These are phyloP conservation scores for Sarocladiaceae sp. DNA, from an alignment of 2,329 filamentous ascomycete species.

Conservation along the genomic window DNA sequence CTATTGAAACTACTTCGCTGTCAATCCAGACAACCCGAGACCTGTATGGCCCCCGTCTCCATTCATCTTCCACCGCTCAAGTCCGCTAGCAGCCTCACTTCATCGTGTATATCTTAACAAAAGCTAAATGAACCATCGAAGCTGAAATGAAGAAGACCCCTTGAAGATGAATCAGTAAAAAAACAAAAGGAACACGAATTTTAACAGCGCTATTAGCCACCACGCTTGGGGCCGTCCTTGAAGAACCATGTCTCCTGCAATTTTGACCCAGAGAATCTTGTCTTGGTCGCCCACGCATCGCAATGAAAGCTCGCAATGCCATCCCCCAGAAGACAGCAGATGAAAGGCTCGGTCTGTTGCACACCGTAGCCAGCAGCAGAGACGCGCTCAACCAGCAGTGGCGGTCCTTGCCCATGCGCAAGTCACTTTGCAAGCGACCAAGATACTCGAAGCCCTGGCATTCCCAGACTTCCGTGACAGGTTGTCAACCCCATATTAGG, in stretches of 20 bases:
- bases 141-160: neutral
- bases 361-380: too few relatives aligned
- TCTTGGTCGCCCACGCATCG: neutral
- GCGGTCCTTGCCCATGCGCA: too few relatives aligned
- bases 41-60: neutral
- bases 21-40: neutral
- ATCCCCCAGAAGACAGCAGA: too few relatives aligned
- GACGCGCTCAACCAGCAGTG: too few relatives aligned
- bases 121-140: neutral
- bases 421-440: too few relatives aligned
- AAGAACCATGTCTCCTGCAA: neutral
- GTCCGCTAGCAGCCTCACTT: conserved; percentile 2
- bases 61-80: neutral
- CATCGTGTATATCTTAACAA: conserved; percentile 8
- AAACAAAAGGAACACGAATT: neutral
- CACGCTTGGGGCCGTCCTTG: neutral
- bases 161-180: neutral
- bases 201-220: neutral
- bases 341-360: too few relatives aligned
- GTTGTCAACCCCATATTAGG: too few relatives aligned
- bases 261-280: neutral
- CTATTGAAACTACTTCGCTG: neutral
- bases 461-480: neutral
- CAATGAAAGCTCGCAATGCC: neutral
- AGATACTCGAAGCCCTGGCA: too few relatives aligned